phyloP scores from a whole-genome alignment of 805 yeast species.

The Wickerhamomyces bovis region DNA sequence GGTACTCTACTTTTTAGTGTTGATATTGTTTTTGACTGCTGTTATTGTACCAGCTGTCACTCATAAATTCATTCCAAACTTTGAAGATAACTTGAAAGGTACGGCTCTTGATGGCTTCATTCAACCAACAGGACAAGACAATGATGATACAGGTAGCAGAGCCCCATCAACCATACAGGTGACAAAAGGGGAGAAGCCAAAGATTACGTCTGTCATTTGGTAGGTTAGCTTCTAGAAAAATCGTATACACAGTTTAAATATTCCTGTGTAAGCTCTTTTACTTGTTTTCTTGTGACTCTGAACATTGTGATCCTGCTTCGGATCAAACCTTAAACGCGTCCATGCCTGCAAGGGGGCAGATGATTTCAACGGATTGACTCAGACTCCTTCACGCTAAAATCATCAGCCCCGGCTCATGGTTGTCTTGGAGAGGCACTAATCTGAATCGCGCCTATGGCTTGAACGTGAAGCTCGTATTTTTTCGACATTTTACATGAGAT shows the following conservation, averaged over 20 bases:
- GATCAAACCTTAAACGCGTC: too few species aligned
- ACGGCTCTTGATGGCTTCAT: conserved; percentile 34
- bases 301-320: too few species aligned
- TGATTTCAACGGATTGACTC: too few species aligned
- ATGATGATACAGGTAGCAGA: conserved; percentile 58
- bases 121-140: conserved; percentile 55
- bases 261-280: background rate
- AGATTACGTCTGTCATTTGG: conserved; percentile 28
- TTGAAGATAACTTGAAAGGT: conserved; percentile 17
- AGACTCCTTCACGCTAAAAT: too few species aligned
- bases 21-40: conserved; percentile 34
- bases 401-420: too few species aligned
- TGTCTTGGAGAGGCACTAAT: too few species aligned
- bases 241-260: background rate
- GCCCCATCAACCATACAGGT: conserved; percentile 44
- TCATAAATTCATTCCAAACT: conserved; percentile 22
- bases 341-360: too few species aligned
- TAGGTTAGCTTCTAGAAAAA: background rate
- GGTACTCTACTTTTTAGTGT: conserved; percentile 36
- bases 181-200: conserved; percentile 30
- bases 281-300: too few species aligned
- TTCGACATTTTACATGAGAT: too few species aligned
- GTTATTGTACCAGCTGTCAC: conserved; percentile 45
- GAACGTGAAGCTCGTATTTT: too few species aligned
- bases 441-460: too few species aligned